Evolutionary conservation across 2,329 filamentous ascomycete species (phyloP), one percentile per base, ranked within the genome.

Genomic region (Cryphonectria nitschkei): DNA sequence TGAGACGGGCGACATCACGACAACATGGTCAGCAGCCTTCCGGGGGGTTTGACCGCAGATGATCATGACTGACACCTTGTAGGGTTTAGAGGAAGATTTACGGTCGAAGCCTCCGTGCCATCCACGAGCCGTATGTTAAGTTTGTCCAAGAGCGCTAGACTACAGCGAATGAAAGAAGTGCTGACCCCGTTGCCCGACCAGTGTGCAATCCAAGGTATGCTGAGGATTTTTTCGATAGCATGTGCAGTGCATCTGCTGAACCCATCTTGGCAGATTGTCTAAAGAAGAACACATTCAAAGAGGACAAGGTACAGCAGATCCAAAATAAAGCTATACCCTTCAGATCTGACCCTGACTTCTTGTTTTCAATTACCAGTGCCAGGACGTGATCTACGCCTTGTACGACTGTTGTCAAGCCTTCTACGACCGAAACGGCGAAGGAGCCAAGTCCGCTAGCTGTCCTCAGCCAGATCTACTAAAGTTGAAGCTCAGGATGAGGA

Each of bases 361-460:
- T 9, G 11, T 14, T 9, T 9, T 64, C 37, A 14, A 43, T n/a
- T 29, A 9, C 37, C 6, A 90, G 78, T 99, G 96, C 81, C 88
- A 92, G 78, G 80, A 83, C 26, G 85, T 94, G 77, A 88, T 99
- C 70, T 91, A 95, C 79, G 93, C 94, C 2, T 84, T 99, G 34
- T 99, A 98, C 81, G 92, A 96, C 76, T 99, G 96, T 82, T 99
- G 96, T 81, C 90, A 95, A 77, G 87, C 89, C 16, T 97, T 98
- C 79, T 98, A 99, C 82, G 84, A 91, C 76, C 86, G 88, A 70
- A 88, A 93, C 72, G 95, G 96, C 22, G 91, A 97, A 69, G 82
- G 89, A 34, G 94, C 93, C 43, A 89, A 86, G 58, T 92, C 92
- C 2, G 89, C 90, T 29, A 96, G 93, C 83, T 99, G 96, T 78